A percentile compares a stretch with the other conserved stretches of the same genome.
phyloP scores from a whole-genome alignment of 2,329 filamentous ascomycete genomes.

The Sporothrix inflata region DNA sequence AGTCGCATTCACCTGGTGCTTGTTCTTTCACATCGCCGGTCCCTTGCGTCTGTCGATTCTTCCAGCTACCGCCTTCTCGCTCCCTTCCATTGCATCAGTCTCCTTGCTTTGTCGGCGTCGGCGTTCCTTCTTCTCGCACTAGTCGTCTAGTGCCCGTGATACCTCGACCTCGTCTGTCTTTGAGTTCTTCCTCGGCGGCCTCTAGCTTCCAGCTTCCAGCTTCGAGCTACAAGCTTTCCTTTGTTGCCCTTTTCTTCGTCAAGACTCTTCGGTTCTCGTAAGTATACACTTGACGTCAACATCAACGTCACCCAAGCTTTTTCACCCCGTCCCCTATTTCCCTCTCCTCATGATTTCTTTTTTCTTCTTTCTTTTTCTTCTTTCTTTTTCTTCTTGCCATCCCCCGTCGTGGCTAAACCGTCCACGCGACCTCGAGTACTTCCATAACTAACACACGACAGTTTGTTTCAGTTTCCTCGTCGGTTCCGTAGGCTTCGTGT shows the following conservation, averaged over 20 bases:
- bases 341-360: background rate
- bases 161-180: conserved; percentile 5
- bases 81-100: conserved; percentile 25
- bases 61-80: background rate
- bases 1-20: conserved; percentile 3
- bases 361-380: conserved; percentile 7
- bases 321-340: background rate
- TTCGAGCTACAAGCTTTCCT: conserved; percentile 8
- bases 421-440: background rate
- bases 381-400: conserved; percentile 1
- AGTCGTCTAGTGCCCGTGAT: conserved; percentile 27
- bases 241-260: conserved; percentile 2
- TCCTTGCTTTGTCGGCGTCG: conserved; percentile 30
- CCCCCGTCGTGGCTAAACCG: background rate
- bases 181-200: background rate
- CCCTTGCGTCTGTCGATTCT: conserved; percentile 10
- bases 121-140: conserved; percentile 28
- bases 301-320: background rate
- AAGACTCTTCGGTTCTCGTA: conserved; percentile 17
- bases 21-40: background rate
- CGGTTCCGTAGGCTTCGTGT: conserved; percentile 18
- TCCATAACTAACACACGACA: conserved; percentile 10
- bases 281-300: background rate
- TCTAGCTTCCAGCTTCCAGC: conserved; percentile 7
- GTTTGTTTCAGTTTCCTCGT: conserved; percentile 17